These are phyloP conservation scores for Phaeosphaeriaceae sp. DNA, from an alignment of 2,329 filamentous ascomycete genomes.

Conservation along the genomic window DNA sequence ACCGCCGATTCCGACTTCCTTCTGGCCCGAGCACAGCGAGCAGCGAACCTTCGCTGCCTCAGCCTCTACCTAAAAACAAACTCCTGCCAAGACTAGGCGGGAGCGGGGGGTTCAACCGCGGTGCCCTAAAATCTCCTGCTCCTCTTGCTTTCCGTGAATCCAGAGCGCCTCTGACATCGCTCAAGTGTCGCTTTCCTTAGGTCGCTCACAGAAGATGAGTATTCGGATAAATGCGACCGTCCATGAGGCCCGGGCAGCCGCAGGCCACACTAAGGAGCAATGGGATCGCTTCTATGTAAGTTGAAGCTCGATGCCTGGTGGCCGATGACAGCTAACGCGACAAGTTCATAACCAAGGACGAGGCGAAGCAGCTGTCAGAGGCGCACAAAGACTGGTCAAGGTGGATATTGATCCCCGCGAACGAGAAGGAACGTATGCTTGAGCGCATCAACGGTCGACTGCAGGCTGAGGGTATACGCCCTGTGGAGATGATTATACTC, in stretches of 20 bases:
- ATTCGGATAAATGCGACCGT: slow-evolving; percentile 50
- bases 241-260: slow-evolving; percentile 43
- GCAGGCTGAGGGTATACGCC: slow-evolving; percentile 44
- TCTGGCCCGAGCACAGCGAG: slow-evolving; percentile 47
- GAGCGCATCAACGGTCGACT: slow-evolving; percentile 45
- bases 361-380: slow-evolving; percentile 46
- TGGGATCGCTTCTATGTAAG: slow-evolving; percentile 50
- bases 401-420: slow-evolving; percentile 48
- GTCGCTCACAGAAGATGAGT: slow-evolving; percentile 39
- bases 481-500: slow-evolving; percentile 48
- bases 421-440: slow-evolving; percentile 47
- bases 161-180: slow-evolving; percentile 36
- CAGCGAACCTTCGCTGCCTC: slow-evolving; percentile 47
- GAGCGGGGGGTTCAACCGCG: slow-evolving; percentile 45
- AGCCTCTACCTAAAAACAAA: slow-evolving; percentile 49
- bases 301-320: slow-evolving; percentile 10
- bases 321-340: slow-evolving; percentile 30
- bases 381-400: slow-evolving; percentile 47
- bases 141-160: slow-evolving; percentile 40
- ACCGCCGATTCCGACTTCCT: slow-evolving; percentile 47
- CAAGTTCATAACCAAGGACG: slow-evolving; percentile 49
- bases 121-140: slow-evolving; percentile 48
- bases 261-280: slow-evolving; percentile 47
- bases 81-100: slow-evolving; percentile 47
- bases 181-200: slow-evolving; percentile 29